Percentiles rank a stretch among this genome's conserved stretches.
phyloP scores from a whole-genome alignment of 768 basidiomycete genomes.

The Tulasnella sp. region DNA sequence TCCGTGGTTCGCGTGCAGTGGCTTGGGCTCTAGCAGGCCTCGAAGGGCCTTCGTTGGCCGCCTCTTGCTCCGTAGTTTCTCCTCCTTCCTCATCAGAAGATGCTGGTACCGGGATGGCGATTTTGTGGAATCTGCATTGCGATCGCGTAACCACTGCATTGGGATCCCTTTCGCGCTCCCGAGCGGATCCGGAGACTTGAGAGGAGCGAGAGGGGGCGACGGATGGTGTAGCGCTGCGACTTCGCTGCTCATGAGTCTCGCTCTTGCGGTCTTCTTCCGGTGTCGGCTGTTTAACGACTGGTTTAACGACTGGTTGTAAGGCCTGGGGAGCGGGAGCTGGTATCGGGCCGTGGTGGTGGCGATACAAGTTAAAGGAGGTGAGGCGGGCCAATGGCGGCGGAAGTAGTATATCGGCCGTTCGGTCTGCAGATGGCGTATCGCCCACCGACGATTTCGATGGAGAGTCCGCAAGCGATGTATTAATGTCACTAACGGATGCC shows the following conservation, averaged over 20 bases:
- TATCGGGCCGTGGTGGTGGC: conserved; percentile 19
- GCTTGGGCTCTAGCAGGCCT: not conserved
- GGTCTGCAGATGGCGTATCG: not conserved
- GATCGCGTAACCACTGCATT: conserved; percentile 28
- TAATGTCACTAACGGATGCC: not conserved
- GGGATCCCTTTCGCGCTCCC: conserved; percentile 8
- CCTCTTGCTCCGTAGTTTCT: conserved; percentile 7
- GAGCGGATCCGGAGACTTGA: not conserved
- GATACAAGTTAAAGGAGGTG: conserved; percentile 11
- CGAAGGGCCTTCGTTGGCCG: not conserved
- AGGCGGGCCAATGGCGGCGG: not conserved
- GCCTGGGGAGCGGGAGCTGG: not conserved
- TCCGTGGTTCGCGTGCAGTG: not conserved
- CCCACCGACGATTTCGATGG: not conserved
- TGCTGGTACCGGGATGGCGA: conserved; percentile 25
- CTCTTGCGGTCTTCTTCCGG: conserved; percentile 14
- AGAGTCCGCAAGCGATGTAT: not conserved
- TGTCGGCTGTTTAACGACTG: not conserved
- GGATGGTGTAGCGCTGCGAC: not conserved
- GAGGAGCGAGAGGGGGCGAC: not conserved
- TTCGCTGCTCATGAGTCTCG: not conserved
- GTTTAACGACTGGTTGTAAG: no score
- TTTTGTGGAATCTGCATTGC: conserved; percentile 29
- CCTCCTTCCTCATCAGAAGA: not conserved
- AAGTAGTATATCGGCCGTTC: not conserved